A percentile compares a stretch with the other conserved stretches of the same genome.
Evolutionary conservation across 1,284 basidiomycete genomes (phyloP).

Genomic region (Moesziomyces sp.): DNA sequence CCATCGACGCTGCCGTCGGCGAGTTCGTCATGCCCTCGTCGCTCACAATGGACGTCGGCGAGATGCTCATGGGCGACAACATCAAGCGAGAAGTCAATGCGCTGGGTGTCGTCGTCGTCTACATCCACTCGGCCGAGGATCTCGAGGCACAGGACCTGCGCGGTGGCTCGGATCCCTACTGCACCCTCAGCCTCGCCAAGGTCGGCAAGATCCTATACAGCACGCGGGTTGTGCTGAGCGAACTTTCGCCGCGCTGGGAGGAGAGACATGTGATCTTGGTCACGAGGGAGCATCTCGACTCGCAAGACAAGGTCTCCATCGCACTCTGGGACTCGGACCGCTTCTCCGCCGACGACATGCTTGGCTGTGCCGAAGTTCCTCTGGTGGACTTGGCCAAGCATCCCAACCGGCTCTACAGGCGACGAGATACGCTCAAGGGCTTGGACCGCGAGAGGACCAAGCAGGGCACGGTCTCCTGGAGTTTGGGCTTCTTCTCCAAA

Average conservation of each 20-base stretch:
- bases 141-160: slow-evolving; percentile 51
- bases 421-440: slow-evolving; percentile 30
- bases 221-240: slow-evolving; percentile 51
- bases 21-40: slow-evolving; percentile 54
- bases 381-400: slow-evolving; percentile 67
- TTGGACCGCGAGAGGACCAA: slow-evolving; percentile 54
- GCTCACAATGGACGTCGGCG: slow-evolving; percentile 52
- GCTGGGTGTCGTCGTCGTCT: slow-evolving; percentile 49
- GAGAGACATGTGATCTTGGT: slow-evolving; percentile 49
- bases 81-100: slow-evolving; percentile 56
- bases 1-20: slow-evolving; percentile 52
- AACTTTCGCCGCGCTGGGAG: slow-evolving; percentile 53
- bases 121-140: slow-evolving; percentile 47
- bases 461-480: slow-evolving; percentile 38
- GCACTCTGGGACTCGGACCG: slow-evolving; percentile 70
- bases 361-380: slow-evolving; percentile 69
- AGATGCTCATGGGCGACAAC: slow-evolving; percentile 54
- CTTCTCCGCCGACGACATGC: slow-evolving; percentile 69
- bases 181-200: slow-evolving; percentile 43
- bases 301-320: slow-evolving; percentile 43
- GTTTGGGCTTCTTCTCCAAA: slow-evolving; percentile 47
- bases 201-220: slow-evolving; percentile 48
- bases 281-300: slow-evolving; percentile 43
- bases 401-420: slow-evolving; percentile 28
- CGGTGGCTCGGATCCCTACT: slow-evolving; percentile 53